Percentiles rank a stretch among this genome's conserved stretches.
Conservation (phyloP, 192 early-diverging fungal genomes). For the Backusella luteola region DNA sequence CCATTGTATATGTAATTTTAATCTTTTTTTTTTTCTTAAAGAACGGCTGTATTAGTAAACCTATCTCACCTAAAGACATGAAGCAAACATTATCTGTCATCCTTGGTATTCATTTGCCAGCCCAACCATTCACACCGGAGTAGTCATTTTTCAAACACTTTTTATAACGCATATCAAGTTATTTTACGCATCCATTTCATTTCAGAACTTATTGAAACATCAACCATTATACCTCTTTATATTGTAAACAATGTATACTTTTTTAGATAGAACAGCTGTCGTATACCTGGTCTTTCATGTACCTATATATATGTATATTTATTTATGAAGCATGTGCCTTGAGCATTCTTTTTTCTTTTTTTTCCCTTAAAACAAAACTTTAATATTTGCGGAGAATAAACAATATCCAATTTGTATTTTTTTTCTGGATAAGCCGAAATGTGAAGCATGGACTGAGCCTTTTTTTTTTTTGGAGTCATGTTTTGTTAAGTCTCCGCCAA, state of each 20-base stretch:
- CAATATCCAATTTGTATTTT: neutral
- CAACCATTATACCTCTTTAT: conserved; percentile 3
- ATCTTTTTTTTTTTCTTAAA: neutral
- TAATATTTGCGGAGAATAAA: neutral
- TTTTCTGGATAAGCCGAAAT: neutral
- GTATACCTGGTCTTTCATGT: neutral
- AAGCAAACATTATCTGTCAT: conserved; percentile 17
- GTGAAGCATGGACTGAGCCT: neutral
- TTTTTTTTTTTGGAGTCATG: neutral
- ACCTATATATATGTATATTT: neutral
- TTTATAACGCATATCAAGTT: neutral
- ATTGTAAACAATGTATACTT: conserved; percentile 1
- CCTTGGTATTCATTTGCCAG: neutral
- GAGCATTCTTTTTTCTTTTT: neutral
- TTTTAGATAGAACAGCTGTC: neutral
- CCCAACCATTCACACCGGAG: neutral
- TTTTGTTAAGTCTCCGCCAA: neutral
- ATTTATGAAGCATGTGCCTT: conserved; percentile 3
- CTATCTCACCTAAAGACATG: conserved; percentile 29
- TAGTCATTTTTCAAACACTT: neutral
- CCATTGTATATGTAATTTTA: neutral
- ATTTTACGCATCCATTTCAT: neutral
- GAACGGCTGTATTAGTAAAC: conserved; percentile 53
- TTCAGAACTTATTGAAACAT: neutral
- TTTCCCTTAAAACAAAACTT: neutral